phyloP scores from a whole-genome alignment of 352 stramenopile species.

The Peronospora belbahrii region DNA sequence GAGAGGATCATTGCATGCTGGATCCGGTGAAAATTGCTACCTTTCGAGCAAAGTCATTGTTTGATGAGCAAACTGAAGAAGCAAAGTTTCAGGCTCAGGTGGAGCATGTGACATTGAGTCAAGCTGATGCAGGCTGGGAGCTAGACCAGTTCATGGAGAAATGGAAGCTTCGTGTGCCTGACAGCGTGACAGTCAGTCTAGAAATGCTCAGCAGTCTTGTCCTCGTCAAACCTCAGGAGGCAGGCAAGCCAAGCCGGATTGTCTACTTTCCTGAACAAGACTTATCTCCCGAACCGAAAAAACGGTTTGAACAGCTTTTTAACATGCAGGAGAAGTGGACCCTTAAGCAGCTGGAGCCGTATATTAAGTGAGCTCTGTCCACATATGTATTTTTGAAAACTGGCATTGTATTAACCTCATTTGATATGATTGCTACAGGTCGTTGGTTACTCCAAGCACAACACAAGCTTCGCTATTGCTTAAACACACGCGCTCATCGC shows the following conservation, averaged over 20 bases:
- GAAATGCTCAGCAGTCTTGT: slow-evolving; percentile 64
- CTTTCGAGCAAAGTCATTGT: slow-evolving; percentile 66
- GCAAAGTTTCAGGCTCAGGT: slow-evolving; percentile 29
- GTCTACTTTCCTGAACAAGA: slow-evolving; percentile 62
- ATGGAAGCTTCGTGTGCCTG: slow-evolving; percentile 68
- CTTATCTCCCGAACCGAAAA: slow-evolving; percentile 63
- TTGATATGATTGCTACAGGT: slow-evolving; percentile 22
- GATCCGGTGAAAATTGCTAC: slow-evolving; percentile 56
- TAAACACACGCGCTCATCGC: slow-evolving; percentile 71
- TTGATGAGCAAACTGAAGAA: slow-evolving; percentile 50
- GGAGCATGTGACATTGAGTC: slow-evolving; percentile 20
- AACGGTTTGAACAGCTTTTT: slow-evolving; percentile 75
- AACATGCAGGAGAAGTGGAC: slow-evolving; percentile 79
- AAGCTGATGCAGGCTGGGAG: slow-evolving; percentile 34
- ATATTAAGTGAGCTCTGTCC: slow-evolving; percentile 49
- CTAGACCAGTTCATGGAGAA: slow-evolving; percentile 75
- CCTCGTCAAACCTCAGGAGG: slow-evolving; percentile 37
- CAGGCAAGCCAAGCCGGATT: slow-evolving; percentile 35
- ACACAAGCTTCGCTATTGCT: slow-evolving; percentile 74
- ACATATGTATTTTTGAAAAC: not conserved
- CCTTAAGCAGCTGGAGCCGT: slow-evolving; percentile 67
- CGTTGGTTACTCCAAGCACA: slow-evolving; percentile 48
- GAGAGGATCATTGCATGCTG: slow-evolving; percentile 36
- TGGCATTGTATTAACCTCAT: slow-evolving; percentile 6
- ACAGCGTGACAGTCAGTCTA: slow-evolving; percentile 46